These are phyloP conservation scores for Myxozyma nipponensis DNA, from an alignment of 805 yeast species.

Conservation along the genomic window DNA sequence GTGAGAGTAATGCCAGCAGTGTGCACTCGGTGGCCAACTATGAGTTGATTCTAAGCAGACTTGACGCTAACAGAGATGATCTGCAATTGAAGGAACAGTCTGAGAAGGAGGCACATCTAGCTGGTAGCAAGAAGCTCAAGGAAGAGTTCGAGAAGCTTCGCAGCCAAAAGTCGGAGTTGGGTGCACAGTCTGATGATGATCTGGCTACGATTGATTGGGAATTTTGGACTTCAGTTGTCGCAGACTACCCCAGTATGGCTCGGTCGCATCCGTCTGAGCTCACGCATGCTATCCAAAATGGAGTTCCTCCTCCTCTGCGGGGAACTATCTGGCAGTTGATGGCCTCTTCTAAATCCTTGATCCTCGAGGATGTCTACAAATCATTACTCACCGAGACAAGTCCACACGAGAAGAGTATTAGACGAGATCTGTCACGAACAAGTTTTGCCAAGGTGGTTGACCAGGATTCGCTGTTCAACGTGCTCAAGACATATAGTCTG, in stretches of 20 bases:
- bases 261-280: constrained; percentile 57
- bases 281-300: constrained; percentile 59
- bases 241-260: constrained; percentile 69
- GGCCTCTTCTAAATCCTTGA: constrained; percentile 66
- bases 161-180: constrained; percentile 4
- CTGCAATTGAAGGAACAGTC: constrained; percentile 48
- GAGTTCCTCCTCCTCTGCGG: constrained; percentile 80
- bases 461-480: constrained; percentile 60
- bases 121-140: constrained; percentile 42
- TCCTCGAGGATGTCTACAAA: constrained; percentile 56
- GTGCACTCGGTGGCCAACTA: constrained; percentile 33
- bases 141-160: constrained; percentile 34
- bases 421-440: constrained; percentile 80
- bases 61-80: constrained; percentile 52
- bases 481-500: constrained; percentile 78
- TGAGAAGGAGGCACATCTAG: constrained; percentile 50
- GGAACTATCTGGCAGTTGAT: constrained; percentile 93
- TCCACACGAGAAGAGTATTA: constrained; percentile 71
- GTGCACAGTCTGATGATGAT: constrained; percentile 35
- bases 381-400: constrained; percentile 45
- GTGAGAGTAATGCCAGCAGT: neutral
- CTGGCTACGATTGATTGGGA: constrained; percentile 40
- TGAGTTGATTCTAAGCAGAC: constrained; percentile 59
- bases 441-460: constrained; percentile 69
- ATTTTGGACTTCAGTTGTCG: constrained; percentile 80